A percentile compares a stretch with the other conserved stretches of the same genome.
These are phyloP conservation scores for Fusarium stilboides DNA, from an alignment of 2,329 filamentous ascomycete species.

Conservation along the genomic window DNA sequence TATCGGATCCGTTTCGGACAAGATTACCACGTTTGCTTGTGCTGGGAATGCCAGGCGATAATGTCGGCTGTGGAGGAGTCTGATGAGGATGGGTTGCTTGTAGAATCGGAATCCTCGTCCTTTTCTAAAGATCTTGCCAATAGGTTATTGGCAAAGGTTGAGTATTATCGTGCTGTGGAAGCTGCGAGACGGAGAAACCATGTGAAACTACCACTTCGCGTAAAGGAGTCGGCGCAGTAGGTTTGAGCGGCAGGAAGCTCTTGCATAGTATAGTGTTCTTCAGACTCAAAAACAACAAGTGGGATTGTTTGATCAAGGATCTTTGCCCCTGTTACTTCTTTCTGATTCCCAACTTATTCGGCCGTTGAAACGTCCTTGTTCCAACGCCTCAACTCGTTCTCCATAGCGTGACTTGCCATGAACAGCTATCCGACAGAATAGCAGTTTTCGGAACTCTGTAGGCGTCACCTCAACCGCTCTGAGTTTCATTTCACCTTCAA, in stretches of 20 bases:
- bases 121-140: conserved; percentile 9
- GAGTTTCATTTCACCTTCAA: conserved; percentile 25
- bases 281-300: not conserved
- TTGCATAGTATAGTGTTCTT: not conserved
- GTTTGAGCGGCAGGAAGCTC: not conserved
- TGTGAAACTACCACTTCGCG: conserved; percentile 21
- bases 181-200: conserved; percentile 35
- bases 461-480: conserved; percentile 28
- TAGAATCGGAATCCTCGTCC: not conserved
- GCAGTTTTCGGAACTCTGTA: conserved; percentile 35
- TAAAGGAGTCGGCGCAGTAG: not conserved
- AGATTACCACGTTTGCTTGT: conserved; percentile 37
- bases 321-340: not conserved
- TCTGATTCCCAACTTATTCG: conserved; percentile 14
- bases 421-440: conserved; percentile 43
- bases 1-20: conserved; percentile 40
- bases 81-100: conserved; percentile 11
- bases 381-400: conserved; percentile 31
- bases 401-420: conserved; percentile 35
- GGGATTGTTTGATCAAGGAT: not conserved
- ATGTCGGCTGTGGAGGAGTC: conserved; percentile 33
- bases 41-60: conserved; percentile 45
- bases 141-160: conserved; percentile 16
- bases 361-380: conserved; percentile 37
- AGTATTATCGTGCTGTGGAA: conserved; percentile 37